phyloP scores from a whole-genome alignment of 495 filamentous ascomycete genomes.

The Xylaria longipes region DNA sequence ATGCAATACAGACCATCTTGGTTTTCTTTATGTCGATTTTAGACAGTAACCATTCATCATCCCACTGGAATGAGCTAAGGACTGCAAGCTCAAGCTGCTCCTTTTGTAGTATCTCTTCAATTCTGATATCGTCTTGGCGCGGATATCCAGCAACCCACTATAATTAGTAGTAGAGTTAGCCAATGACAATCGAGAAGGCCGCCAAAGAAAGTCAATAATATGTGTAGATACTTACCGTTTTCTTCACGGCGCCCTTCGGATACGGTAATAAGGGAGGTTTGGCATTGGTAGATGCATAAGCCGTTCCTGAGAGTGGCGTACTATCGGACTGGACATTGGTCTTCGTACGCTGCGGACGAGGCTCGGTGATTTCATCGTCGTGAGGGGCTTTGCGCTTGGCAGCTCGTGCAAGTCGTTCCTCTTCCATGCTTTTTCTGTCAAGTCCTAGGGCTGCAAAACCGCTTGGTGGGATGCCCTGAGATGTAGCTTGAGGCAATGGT shows the following conservation, averaged over 20 bases:
- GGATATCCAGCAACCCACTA: slow-evolving; percentile 63
- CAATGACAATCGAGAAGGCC: background rate
- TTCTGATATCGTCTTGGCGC: slow-evolving; percentile 77
- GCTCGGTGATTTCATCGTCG: slow-evolving; percentile 21
- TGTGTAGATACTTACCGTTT: slow-evolving; percentile 55
- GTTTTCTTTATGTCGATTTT: slow-evolving; percentile 50
- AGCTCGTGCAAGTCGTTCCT: slow-evolving; percentile 76
- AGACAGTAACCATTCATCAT: slow-evolving; percentile 59
- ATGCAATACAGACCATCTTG: slow-evolving; percentile 52
- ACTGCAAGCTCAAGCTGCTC: slow-evolving; percentile 74
- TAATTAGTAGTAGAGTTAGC: background rate
- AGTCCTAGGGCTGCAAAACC: slow-evolving; percentile 54
- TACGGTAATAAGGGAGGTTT: slow-evolving; percentile 55
- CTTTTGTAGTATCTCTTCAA: slow-evolving; percentile 87
- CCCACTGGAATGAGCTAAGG: slow-evolving; percentile 86
- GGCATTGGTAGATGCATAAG: slow-evolving; percentile 9
- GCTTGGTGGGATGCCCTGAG: background rate
- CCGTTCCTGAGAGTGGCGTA: background rate
- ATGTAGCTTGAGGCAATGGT: background rate
- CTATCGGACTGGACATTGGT: slow-evolving; percentile 15
- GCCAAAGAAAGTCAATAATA: background rate
- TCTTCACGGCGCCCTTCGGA: slow-evolving; percentile 77
- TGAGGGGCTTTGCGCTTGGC: slow-evolving; percentile 64
- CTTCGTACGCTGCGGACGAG: slow-evolving; percentile 38
- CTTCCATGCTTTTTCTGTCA: slow-evolving; percentile 84